A percentile compares a stretch with the other conserved stretches of the same genome.
phyloP scores from a whole-genome alignment of 2,329 filamentous ascomycete species.

The Ophiostoma ulmi region DNA sequence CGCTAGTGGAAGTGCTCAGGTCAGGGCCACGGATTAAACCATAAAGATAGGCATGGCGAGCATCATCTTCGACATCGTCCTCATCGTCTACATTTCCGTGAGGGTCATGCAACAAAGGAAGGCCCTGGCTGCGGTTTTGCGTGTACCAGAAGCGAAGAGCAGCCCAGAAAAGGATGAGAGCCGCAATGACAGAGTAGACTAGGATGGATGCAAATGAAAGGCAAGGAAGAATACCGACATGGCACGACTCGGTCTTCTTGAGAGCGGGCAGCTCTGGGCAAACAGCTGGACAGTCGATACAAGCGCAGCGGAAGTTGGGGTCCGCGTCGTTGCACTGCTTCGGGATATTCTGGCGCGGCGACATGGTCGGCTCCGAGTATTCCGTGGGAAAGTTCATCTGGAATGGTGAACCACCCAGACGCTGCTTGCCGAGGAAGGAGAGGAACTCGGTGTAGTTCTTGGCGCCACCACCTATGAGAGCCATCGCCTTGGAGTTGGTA shows the following conservation, averaged over 20 bases:
- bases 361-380: constrained; percentile 64
- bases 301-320: constrained; percentile 80
- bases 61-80: constrained; percentile 71
- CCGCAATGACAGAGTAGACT: constrained; percentile 68
- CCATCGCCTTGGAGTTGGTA: constrained; percentile 88
- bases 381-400: constrained; percentile 85
- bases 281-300: constrained; percentile 82
- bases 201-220: constrained; percentile 89
- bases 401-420: constrained; percentile 86
- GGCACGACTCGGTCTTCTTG: constrained; percentile 64
- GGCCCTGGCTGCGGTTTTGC: constrained; percentile 56
- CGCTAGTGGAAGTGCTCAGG: neutral
- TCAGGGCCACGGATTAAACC: constrained; percentile 16
- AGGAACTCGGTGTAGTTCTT: constrained; percentile 83
- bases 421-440: constrained; percentile 90
- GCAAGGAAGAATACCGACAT: constrained; percentile 84
- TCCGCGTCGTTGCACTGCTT: constrained; percentile 90
- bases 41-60: constrained; percentile 32
- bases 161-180: constrained; percentile 69
- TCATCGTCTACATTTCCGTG: constrained; percentile 60
- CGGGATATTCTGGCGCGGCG: constrained; percentile 62
- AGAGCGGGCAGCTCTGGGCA: constrained; percentile 79
- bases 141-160: constrained; percentile 55
- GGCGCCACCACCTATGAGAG: constrained; percentile 90
- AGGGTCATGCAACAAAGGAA: constrained; percentile 81